A percentile compares a stretch with the other conserved stretches of the same genome.
These are phyloP conservation scores for Naganishia friedmannii DNA, from an alignment of 768 basidiomycete species.

Conservation along the genomic window DNA sequence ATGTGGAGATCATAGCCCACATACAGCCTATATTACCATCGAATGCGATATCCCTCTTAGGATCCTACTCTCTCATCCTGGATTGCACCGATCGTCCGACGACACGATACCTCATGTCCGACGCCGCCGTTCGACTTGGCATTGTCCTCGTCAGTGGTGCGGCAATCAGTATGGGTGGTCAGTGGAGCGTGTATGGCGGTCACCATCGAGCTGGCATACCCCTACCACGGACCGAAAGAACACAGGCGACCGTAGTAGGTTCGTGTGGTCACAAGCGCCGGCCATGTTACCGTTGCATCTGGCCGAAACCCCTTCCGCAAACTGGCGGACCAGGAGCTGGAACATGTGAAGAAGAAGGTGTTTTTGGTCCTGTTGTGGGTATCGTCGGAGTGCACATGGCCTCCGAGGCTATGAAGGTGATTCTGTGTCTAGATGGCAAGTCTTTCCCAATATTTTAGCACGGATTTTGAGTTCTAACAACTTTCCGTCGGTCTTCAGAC, in stretches of 20 bases:
- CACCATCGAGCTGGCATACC: slow-evolving; percentile 24
- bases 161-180: slow-evolving; percentile 60
- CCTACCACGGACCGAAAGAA: neutral
- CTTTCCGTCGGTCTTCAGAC: slow-evolving; percentile 53
- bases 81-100: slow-evolving; percentile 94
- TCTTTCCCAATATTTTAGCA: neutral
- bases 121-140: slow-evolving; percentile 69
- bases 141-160: slow-evolving; percentile 89
- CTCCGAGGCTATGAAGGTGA: slow-evolving; percentile 76
- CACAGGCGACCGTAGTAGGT: neutral
- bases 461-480: slow-evolving; percentile 28
- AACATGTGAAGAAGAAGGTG: slow-evolving; percentile 82
- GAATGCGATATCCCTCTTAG: slow-evolving; percentile 62
- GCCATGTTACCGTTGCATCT: slow-evolving; percentile 92
- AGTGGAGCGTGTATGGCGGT: slow-evolving; percentile 51
- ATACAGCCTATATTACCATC: slow-evolving; percentile 57
- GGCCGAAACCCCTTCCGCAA: slow-evolving; percentile 71
- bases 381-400: slow-evolving; percentile 87
- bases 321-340: slow-evolving; percentile 58
- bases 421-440: slow-evolving; percentile 61
- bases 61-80: slow-evolving; percentile 69
- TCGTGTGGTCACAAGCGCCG: slow-evolving; percentile 51
- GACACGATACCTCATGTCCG: slow-evolving; percentile 88
- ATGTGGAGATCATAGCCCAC: slow-evolving; percentile 62
- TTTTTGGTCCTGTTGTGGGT: slow-evolving; percentile 84